These are phyloP conservation scores for Cardamine resedifolia DNA, from an alignment of 345 rosid species.

Conservation along the genomic window DNA sequence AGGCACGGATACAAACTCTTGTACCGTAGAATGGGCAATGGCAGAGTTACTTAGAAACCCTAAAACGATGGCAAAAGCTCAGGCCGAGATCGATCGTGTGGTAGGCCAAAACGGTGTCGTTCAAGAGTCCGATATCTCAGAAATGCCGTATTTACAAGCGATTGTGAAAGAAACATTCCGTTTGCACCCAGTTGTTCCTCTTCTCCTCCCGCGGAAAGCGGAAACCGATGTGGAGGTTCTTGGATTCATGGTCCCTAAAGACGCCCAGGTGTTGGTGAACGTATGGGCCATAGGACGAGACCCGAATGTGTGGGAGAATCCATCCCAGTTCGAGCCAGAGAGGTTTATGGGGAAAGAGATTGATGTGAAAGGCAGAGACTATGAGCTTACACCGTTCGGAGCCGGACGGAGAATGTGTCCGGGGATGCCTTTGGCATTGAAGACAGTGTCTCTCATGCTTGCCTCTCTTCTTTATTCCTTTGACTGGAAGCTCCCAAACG, in stretches of 20 bases:
- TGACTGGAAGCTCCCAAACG: conserved; percentile 29
- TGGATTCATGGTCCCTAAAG: conserved; percentile 27
- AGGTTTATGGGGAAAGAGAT: conserved; percentile 21
- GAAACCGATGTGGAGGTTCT: conserved; percentile 10
- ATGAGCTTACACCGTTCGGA: conserved; percentile 27
- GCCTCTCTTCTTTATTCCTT: conserved; percentile 32
- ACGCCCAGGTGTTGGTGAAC: conserved; percentile 22
- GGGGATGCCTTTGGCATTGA: conserved; percentile 14
- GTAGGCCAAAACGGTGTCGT: conserved; percentile 21
- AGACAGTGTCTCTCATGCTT: background rate
- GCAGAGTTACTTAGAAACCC: conserved; percentile 64
- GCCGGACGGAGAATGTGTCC: conserved; percentile 31
- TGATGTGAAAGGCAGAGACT: conserved; percentile 22
- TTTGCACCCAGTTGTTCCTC: conserved; percentile 20
- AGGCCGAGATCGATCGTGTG: conserved; percentile 44
- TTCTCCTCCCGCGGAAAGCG: conserved; percentile 14
- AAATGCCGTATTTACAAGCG: conserved; percentile 18
- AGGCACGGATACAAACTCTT: conserved; percentile 26
- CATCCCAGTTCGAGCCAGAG: conserved; percentile 21
- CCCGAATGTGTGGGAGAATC: conserved; percentile 28
- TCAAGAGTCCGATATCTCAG: conserved; percentile 10
- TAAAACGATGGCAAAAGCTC: conserved; percentile 41
- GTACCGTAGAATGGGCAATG: conserved; percentile 85
- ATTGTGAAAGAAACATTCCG: conserved; percentile 24
- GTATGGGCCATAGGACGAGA: conserved; percentile 30